Conservation (phyloP, 768 basidiomycete species). For the Boletus speciosus region DNA sequence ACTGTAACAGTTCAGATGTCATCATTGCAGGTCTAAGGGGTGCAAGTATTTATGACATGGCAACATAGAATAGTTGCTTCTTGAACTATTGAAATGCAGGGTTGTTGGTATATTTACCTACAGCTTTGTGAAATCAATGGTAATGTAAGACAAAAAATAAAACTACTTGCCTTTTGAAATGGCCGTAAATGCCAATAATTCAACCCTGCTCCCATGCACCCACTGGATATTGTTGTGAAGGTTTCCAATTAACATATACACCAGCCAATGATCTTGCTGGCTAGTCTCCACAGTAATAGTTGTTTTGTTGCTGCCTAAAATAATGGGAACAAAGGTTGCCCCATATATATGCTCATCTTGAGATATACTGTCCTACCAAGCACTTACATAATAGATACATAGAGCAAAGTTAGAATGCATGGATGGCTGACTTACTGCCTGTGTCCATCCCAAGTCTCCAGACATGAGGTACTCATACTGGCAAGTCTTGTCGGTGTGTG, state of each 20-base stretch:
- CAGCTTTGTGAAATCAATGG: neutral
- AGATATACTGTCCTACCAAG: slow-evolving; percentile 25
- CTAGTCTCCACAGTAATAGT: slow-evolving; percentile 15
- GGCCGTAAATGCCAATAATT: slow-evolving; percentile 25
- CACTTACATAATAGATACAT: no score
- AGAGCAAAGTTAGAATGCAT: no score
- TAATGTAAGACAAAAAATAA: no score
- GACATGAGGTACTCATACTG: neutral
- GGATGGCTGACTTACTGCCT: no score
- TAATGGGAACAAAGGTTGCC: slow-evolving; percentile 12
- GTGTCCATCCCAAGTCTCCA: no score
- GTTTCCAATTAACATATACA: slow-evolving; percentile 19
- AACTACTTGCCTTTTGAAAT: slow-evolving; percentile 24
- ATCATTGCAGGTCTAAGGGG: slow-evolving; percentile 23
- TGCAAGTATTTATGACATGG: slow-evolving; percentile 7
- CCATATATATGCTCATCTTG: slow-evolving; percentile 15
- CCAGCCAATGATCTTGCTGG: slow-evolving; percentile 16
- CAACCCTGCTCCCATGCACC: slow-evolving; percentile 7
- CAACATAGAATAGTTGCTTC: slow-evolving; percentile 33
- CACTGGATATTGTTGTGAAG: slow-evolving; percentile 9
- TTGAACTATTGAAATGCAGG: slow-evolving; percentile 28
- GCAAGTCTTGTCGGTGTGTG: neutral
- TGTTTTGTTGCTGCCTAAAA: slow-evolving; percentile 18
- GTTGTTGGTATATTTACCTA: slow-evolving; percentile 4
- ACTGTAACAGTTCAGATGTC: slow-evolving; percentile 20